A percentile compares a stretch with the other conserved stretches of the same genome.
Conservation (phyloP, 106 monocot species). For the Phalaenopsis equestris region DNA sequence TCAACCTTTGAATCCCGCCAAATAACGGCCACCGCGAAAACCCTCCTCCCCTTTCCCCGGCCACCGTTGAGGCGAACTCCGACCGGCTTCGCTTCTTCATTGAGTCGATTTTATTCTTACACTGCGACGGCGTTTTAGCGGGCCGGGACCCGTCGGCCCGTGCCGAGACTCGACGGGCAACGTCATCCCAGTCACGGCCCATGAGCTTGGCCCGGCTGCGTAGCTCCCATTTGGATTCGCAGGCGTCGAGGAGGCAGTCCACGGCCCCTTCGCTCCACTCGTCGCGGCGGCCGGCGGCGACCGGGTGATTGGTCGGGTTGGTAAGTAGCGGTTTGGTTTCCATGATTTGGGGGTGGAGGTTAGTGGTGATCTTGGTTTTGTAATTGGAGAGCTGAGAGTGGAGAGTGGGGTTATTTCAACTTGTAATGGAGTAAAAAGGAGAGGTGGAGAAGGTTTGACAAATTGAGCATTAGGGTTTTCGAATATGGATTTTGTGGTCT, state of each 20-base stretch:
- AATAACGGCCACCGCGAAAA: background rate
- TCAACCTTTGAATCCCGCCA: background rate
- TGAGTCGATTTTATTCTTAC: conserved; percentile 26
- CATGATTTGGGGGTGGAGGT: too few relatives aligned
- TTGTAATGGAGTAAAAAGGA: too few relatives aligned
- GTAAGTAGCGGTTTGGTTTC: too few relatives aligned
- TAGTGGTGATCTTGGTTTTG: too few relatives aligned
- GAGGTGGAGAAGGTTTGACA: too few relatives aligned
- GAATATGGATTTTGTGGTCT: too few relatives aligned
- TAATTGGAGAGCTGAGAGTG: too few relatives aligned
- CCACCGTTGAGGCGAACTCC: conserved; percentile 6
- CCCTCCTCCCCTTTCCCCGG: background rate
- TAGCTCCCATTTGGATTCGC: conserved; percentile 19
- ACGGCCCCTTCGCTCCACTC: conserved; percentile 24
- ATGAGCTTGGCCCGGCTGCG: conserved; percentile 21
- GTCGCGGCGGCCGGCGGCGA: conserved; percentile 7
- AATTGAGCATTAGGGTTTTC: too few relatives aligned
- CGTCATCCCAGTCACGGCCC: conserved; percentile 28
- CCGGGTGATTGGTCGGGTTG: too few relatives aligned
- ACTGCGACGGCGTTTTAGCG: conserved; percentile 16
- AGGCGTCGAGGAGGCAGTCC: conserved; percentile 9
- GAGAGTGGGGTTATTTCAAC: too few relatives aligned
- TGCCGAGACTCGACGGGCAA: conserved; percentile 11
- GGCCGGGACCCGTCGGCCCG: background rate
- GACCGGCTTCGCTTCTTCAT: conserved; percentile 27